Base-by-base conservation (phyloP, 805 yeast genomes). In the Saccharomyces eubayanus region DNA sequence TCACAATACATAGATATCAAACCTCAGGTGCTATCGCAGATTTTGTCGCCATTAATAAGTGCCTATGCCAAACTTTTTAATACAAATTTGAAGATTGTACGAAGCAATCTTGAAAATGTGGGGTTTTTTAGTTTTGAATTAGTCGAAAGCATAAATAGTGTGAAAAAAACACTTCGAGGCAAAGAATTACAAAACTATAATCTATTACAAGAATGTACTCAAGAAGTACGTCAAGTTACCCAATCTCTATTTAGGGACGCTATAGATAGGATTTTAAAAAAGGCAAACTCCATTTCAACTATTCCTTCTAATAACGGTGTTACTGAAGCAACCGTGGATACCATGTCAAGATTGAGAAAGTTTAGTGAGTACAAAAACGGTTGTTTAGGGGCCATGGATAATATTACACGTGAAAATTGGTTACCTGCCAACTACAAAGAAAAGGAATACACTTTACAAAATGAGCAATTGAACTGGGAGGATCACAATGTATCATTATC, bases 261-360 rank as follows among this genome's bases (percentile, higher is more conserved):
- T 49, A 74, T 89, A 53, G 70, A 70, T 47, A 78, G 75, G 55
- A 82, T 87, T 30, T 87, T 82, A 48, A 62, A 64, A 3, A 73
- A 81, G 47, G 79, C 83, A 16, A 69, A 64, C 16, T 62, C 73
- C n/a, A 64, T 81, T 53, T 72, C 75, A 2, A 62, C 71, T 9
- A 64, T 85, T 43, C 85, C 89, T 10, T 77, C 77, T 48, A 96
- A 89, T 57, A 79, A 78, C 59, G 87, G 87, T 51, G 80, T 89
- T 47, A 78, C 87, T 46, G 90, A 84, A 61, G 76, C 82, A 14
- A 84, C 88, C 0, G 83, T 84, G n/a, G 92, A 86, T 54, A 71
- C 83, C 8, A 80, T 87, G 73, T 81, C 90, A 0, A 76, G 82
- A 55, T 71, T 89, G 51, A 75, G 89, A 47, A 80, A 81, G 51